Base-by-base conservation (phyloP, 2,329 filamentous ascomycete species). In the Lecanicillium sp. region DNA sequence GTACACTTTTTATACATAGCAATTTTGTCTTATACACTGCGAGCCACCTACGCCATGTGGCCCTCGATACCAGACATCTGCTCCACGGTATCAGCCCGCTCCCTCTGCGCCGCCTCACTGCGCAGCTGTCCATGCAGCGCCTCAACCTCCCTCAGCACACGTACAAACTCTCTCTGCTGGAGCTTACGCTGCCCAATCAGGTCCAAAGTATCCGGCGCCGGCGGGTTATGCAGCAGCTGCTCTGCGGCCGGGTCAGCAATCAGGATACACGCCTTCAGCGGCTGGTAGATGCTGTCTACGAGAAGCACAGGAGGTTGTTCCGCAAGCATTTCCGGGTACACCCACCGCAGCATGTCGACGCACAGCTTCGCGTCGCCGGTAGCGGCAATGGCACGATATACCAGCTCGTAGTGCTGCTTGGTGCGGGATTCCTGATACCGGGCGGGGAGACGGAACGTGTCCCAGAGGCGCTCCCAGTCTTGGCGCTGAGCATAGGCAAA, bases 401-500 rank as follows among this genome's bases (percentile, higher is more conserved):
- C 59, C 25, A 70, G 59, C 4, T 60, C 55, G 51, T 85, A 86
- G 46, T 81, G 63, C 13, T 54, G 52, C n/a, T 61, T 50, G 0
- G 71, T 69, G 15, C 80, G 72, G 2, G 64, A 49, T 8, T 57
- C 52, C 29, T 66, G 58, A 47, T 71, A 68, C 29, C 71, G 64
- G 12, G 78, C 59, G 4, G 75, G 68, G 40, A 69, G 64, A 39
- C 69, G 68, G 67, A 81, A 85, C 9, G 68, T 52, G 15, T 74
- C 65, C 78, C 77, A 83, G 49, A 84, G 77, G 5, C 63, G 61
- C 13, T 67, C 54, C 68, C 76, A 81, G 46, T 77, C 60, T 14
- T 54, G 50, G 42, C 65, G 64, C 15, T 48, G 46, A 5, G 72
- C 65, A 45, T 77, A 71, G 2, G 64, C 59, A 3, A 55, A 47